Conservation (phyloP, 2,329 filamentous ascomycete genomes). For the Fusarium solani-melongenae region DNA sequence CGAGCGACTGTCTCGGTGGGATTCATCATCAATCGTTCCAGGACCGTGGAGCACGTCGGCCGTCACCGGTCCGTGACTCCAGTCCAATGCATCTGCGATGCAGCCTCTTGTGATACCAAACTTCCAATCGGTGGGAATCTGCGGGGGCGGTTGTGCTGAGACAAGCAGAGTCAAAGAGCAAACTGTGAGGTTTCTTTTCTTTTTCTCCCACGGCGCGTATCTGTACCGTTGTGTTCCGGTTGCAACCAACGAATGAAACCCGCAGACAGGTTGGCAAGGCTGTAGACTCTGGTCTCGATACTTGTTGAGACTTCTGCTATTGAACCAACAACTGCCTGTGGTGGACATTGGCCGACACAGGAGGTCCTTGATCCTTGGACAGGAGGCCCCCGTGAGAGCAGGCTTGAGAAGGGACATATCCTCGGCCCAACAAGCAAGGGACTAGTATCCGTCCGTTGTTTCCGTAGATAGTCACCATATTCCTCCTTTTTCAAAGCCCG, state of each 20-base stretch:
- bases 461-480: neutral
- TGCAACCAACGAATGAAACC: neutral
- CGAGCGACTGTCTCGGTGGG: slow-evolving; percentile 10
- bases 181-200: neutral
- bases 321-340: neutral
- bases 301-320: neutral
- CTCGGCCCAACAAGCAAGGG: neutral
- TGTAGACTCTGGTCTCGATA: neutral
- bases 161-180: neutral
- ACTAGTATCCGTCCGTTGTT: neutral
- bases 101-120: slow-evolving; percentile 1
- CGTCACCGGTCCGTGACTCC: slow-evolving; percentile 2
- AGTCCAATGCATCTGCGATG: neutral
- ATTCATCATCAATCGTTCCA: slow-evolving; percentile 4
- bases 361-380: neutral
- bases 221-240: neutral
- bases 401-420: neutral
- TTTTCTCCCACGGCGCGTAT: slow-evolving; percentile 2
- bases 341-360: neutral
- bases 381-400: neutral
- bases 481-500: slow-evolving; percentile 9
- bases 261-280: neutral
- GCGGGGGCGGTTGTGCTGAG: neutral
- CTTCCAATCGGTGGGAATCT: slow-evolving; percentile 4
- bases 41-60: slow-evolving; percentile 3